Evolutionary conservation across 352 stramenopile genomes (phyloP).

Genomic region (Globisporangium paddicum): DNA sequence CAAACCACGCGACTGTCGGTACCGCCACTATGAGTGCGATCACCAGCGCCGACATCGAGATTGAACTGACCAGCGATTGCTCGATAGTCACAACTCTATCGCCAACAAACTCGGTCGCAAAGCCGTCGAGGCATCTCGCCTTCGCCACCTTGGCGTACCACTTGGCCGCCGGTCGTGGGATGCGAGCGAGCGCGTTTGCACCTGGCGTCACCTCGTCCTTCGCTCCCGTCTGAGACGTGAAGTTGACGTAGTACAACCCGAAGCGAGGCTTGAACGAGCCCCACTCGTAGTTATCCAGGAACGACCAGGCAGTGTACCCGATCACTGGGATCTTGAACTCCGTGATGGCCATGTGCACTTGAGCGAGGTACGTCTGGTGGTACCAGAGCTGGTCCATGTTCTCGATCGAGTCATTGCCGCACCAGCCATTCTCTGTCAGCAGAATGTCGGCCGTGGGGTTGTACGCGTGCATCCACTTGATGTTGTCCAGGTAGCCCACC

Average conservation of each 20-base stretch:
- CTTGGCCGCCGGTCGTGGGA: slow-evolving; percentile 15
- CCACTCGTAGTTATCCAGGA: slow-evolving; percentile 96
- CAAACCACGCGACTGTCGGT: slow-evolving; percentile 13
- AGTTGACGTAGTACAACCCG: slow-evolving; percentile 56
- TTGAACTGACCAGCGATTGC: not conserved
- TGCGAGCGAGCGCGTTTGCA: slow-evolving; percentile 26
- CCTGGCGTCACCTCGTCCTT: slow-evolving; percentile 29
- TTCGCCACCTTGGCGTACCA: slow-evolving; percentile 43
- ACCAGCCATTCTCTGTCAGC: slow-evolving; percentile 67
- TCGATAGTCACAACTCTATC: not conserved
- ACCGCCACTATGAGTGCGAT: slow-evolving; percentile 16
- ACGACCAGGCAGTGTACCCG: slow-evolving; percentile 92
- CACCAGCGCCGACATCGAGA: slow-evolving; percentile 15
- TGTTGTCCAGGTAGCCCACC: slow-evolving; percentile 47
- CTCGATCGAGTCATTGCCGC: slow-evolving; percentile 40
- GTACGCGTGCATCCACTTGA: slow-evolving; percentile 63
- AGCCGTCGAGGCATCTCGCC: slow-evolving; percentile 3
- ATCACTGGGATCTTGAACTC: slow-evolving; percentile 70
- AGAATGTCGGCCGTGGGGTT: slow-evolving; percentile 41
- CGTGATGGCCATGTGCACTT: slow-evolving; percentile 53
- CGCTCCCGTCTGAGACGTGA: slow-evolving; percentile 31
- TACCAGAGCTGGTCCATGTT: slow-evolving; percentile 62
- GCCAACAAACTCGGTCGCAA: not conserved
- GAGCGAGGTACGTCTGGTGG: slow-evolving; percentile 43
- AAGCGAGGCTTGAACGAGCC: slow-evolving; percentile 60